Percentiles rank a stretch among this genome's conserved stretches.
Conservation (phyloP, 73 alveolate genomes). For the Stentor coeruleus region DNA sequence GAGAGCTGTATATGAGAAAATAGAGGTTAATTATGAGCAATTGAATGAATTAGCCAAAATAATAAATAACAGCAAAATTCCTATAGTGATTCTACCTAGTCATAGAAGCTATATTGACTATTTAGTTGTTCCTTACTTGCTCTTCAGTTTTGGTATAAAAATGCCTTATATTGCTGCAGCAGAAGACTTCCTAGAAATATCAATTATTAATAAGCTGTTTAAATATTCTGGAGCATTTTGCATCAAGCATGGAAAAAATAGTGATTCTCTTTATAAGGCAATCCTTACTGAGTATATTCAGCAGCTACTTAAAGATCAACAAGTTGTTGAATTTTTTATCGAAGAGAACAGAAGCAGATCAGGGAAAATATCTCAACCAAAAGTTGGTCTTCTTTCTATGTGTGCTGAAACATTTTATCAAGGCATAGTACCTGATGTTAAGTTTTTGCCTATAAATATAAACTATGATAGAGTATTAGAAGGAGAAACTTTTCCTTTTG, state of each 20-base stretch:
- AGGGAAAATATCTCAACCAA: conserved; percentile 75
- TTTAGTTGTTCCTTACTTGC: conserved; percentile 67
- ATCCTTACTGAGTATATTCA: conserved; percentile 74
- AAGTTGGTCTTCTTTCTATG: conserved; percentile 61
- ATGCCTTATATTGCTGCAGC: conserved; percentile 91
- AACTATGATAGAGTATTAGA: conserved; percentile 83
- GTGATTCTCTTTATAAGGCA: conserved; percentile 66
- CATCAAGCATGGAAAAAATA: conserved; percentile 67
- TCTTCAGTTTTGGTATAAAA: conserved; percentile 69
- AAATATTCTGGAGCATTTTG: conserved; percentile 87
- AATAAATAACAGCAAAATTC: conserved; percentile 43
- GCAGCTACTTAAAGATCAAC: conserved; percentile 52
- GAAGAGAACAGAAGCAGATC: conserved; percentile 90
- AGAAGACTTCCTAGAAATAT: conserved; percentile 76
- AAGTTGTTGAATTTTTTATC: conserved; percentile 69
- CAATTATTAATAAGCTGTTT: conserved; percentile 61
- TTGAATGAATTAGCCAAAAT: conserved; percentile 35
- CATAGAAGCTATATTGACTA: conserved; percentile 87
- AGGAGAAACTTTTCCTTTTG: conserved; percentile 89
- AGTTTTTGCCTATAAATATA: conserved; percentile 79
- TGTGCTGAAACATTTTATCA: conserved; percentile 66
- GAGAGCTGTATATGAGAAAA: conserved; percentile 69
- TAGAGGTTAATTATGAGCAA: conserved; percentile 53
- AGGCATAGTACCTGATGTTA: conserved; percentile 58
- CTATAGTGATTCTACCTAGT: conserved; percentile 78